Percentiles rank a stretch among this genome's conserved stretches.
These are phyloP conservation scores for Pholiota molesta DNA, from an alignment of 768 basidiomycete species.

Conservation along the genomic window DNA sequence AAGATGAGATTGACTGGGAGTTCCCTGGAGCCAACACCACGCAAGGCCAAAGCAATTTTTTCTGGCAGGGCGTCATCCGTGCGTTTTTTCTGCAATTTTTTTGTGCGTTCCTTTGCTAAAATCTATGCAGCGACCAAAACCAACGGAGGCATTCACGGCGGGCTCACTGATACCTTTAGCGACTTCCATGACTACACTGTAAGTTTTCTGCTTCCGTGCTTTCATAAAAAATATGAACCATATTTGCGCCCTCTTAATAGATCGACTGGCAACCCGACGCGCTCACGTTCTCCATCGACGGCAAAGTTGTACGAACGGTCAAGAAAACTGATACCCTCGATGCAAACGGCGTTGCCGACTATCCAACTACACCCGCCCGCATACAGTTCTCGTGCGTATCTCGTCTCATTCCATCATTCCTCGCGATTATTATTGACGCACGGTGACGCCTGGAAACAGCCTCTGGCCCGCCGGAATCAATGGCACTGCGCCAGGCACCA, in stretches of 20 bases:
- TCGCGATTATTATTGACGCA: not conserved
- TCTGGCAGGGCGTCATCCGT: constrained; percentile 78
- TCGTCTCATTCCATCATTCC: not conserved
- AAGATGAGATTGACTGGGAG: constrained; percentile 90
- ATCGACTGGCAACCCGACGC: constrained; percentile 79
- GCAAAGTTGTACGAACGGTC: constrained; percentile 69
- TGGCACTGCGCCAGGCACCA: constrained; percentile 62
- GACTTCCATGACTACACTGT: constrained; percentile 82
- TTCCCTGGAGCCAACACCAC: constrained; percentile 68
- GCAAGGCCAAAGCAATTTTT: constrained; percentile 77
- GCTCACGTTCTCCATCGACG: constrained; percentile 72
- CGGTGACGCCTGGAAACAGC: constrained; percentile 32
- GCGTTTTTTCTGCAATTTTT: constrained; percentile 28
- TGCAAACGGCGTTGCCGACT: constrained; percentile 58
- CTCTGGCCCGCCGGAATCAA: constrained; percentile 85
- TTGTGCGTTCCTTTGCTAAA: constrained; percentile 24
- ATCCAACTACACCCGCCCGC: constrained; percentile 79
- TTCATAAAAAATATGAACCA: not conserved
- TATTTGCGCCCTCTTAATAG: constrained; percentile 36
- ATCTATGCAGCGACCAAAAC: constrained; percentile 31
- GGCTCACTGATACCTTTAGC: constrained; percentile 61
- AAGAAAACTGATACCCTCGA: constrained; percentile 60
- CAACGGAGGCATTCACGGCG: constrained; percentile 50
- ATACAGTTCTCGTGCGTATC: constrained; percentile 73
- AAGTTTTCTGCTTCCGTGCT: constrained; percentile 25